Evolutionary conservation across 768 basidiomycete species (phyloP), one percentile per base, ranked within the genome.

Genomic region (Leccinum truebloodii): DNA sequence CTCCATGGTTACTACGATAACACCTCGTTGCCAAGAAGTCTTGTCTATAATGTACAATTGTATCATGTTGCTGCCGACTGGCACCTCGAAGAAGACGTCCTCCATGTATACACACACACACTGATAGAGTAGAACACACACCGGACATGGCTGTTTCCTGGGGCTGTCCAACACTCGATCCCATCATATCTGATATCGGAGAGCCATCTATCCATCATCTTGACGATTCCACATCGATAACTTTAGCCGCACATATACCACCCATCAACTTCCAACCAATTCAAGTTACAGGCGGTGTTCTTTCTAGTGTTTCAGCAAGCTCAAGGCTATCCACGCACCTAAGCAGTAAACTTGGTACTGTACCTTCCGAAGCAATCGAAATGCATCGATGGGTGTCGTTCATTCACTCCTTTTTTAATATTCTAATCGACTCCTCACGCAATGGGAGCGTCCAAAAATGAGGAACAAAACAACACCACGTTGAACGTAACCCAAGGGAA

Each of bases 361-460:
- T 37, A 44, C 41, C 20, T 48, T 24, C 22, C 6, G 22, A 26
- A 16, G 24, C 3, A 26, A 7, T 22, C 14, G 30, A 35, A 18
- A 16, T 18, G 3, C 37, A 39, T 18, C 3, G 34, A 20, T 24
- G 28, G 20, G 32, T 22, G 20, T 5, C 14, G 14, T 32, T 28
- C 41, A 35, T n/a, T 57, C 54, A 49, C 54, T 34, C 52, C 32
- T 46, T 37, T 52, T 50, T 57, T 18, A 44, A 32, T 65, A 53
- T 60, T 59, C 54, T 69, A 59, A 34, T 57, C 20, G 59, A 68
- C 71, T 58, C 70, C 69, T 63, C 70, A 67, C 70, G 62, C 70
- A 65, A 61, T 57, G 59, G 61, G 65, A 59, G 57, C 50, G 55
- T 62, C 64, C 68, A 61, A 65, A 59, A 55, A 5, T n/a, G n/a